A percentile compares a stretch with the other conserved stretches of the same genome.
These are phyloP conservation scores for Syzygium jambos DNA, from an alignment of 345 rosid genomes.

Conservation along the genomic window DNA sequence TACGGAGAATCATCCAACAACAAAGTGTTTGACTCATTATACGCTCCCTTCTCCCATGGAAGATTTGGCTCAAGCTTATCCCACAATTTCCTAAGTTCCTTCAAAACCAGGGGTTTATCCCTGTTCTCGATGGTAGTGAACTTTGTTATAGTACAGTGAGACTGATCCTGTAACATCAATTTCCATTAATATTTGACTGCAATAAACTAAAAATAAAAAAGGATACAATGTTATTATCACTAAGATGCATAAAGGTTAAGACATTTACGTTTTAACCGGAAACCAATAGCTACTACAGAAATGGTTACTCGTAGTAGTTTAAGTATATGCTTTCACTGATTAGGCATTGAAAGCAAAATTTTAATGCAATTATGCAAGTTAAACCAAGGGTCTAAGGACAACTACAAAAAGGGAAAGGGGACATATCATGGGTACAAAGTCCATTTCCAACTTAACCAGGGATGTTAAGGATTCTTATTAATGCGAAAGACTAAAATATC, in stretches of 20 bases:
- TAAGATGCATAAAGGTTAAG: background rate
- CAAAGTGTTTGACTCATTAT: slow-evolving; percentile 65
- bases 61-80: slow-evolving; percentile 28
- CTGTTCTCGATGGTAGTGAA: slow-evolving; percentile 41
- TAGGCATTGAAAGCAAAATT: background rate
- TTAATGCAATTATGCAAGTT: background rate
- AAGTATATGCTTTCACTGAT: background rate
- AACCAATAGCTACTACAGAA: background rate
- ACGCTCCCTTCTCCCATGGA: slow-evolving; percentile 54
- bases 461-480: background rate
- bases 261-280: background rate
- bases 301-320: background rate
- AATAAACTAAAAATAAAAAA: background rate
- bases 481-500: background rate
- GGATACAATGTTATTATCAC: background rate
- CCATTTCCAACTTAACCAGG: background rate
- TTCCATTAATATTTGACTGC: background rate
- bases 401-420: background rate
- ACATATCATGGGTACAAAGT: background rate
- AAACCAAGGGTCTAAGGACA: background rate
- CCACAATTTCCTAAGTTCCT: slow-evolving; percentile 69
- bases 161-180: slow-evolving; percentile 35
- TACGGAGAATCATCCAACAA: slow-evolving; percentile 84
- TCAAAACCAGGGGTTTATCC: slow-evolving; percentile 62
- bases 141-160: slow-evolving; percentile 45